Conservation (phyloP, 2,329 filamentous ascomycete genomes). For the Chrysosporium queenslandicum region DNA sequence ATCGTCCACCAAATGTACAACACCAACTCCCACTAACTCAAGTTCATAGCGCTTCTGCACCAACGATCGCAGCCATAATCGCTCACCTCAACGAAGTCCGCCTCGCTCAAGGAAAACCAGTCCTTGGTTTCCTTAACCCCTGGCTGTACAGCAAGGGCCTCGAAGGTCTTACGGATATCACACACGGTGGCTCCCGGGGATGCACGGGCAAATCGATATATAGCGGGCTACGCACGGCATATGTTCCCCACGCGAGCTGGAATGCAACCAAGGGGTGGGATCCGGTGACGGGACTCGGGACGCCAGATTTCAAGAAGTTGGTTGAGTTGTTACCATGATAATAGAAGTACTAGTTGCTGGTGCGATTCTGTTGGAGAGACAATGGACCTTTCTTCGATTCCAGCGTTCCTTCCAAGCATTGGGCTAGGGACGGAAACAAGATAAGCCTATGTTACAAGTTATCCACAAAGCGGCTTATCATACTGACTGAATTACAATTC, state of each 20-base stretch:
- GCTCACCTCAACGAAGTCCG: conserved; percentile 55
- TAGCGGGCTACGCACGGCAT: conserved; percentile 7
- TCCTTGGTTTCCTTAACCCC: conserved; percentile 53
- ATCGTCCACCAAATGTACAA: neutral
- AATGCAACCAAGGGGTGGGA: conserved; percentile 45
- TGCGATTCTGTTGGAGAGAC: no score
- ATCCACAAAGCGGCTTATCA: no score
- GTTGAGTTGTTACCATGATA: conserved; percentile 12
- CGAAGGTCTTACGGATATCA: conserved; percentile 41
- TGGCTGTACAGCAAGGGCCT: conserved; percentile 46
- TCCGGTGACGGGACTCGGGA: conserved; percentile 39
- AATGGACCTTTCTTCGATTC: no score
- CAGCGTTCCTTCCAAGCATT: no score
- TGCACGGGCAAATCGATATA: conserved; percentile 7
- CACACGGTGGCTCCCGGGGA: conserved; percentile 29
- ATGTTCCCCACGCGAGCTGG: conserved; percentile 40
- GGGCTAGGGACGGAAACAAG: no score
- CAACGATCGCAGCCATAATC: conserved; percentile 54
- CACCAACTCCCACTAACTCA: neutral
- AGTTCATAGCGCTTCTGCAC: conserved; percentile 44
- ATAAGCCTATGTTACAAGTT: no score
- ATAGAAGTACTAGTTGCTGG: no score
- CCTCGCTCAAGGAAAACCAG: conserved; percentile 43
- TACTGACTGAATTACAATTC: no score
- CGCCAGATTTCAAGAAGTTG: conserved; percentile 22